A percentile compares a stretch with the other conserved stretches of the same genome.
These are phyloP conservation scores for Metschnikowia continentalis DNA, from an alignment of 805 yeast genomes.

Conservation along the genomic window DNA sequence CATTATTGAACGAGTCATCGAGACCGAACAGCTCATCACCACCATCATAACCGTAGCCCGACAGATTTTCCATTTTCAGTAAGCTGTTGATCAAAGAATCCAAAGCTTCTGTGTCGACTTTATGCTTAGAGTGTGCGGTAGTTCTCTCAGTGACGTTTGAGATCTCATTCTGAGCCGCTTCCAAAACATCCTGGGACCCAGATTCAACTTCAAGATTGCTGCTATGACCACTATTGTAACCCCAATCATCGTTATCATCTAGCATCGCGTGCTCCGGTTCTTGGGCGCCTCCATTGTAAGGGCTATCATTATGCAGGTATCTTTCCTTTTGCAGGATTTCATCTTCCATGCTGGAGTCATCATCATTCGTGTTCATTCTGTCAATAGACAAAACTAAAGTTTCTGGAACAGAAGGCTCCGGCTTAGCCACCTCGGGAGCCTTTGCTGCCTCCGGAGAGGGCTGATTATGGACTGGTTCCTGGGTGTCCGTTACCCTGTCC, in stretches of 20 bases:
- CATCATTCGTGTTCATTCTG: conserved; percentile 8
- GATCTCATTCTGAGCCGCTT: neutral
- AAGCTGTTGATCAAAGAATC: conserved; percentile 38
- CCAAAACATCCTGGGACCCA: neutral
- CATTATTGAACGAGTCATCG: neutral
- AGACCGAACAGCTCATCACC: neutral
- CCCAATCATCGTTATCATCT: conserved; percentile 25
- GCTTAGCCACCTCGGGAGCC: neutral
- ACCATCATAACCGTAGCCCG: conserved; percentile 1
- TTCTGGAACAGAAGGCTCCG: conserved; percentile 5
- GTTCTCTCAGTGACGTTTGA: neutral
- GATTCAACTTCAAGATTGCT: conserved; percentile 12
- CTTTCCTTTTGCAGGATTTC: neutral
- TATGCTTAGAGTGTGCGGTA: conserved; percentile 3
- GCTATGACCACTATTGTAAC: conserved; percentile 22
- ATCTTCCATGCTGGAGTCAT: conserved; percentile 12
- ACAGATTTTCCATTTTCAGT: conserved; percentile 19
- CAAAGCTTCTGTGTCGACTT: conserved; percentile 26
- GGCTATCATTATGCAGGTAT: neutral
- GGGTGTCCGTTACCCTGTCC: neutral
- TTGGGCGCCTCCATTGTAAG: conserved; percentile 7
- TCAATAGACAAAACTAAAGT: conserved; percentile 16
- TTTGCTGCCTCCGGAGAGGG: neutral
- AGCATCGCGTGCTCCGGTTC: conserved; percentile 4
- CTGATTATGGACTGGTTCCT: neutral